Evolutionary conservation across 257 asterid species (phyloP).

Genomic region (Fraxinus americana): DNA sequence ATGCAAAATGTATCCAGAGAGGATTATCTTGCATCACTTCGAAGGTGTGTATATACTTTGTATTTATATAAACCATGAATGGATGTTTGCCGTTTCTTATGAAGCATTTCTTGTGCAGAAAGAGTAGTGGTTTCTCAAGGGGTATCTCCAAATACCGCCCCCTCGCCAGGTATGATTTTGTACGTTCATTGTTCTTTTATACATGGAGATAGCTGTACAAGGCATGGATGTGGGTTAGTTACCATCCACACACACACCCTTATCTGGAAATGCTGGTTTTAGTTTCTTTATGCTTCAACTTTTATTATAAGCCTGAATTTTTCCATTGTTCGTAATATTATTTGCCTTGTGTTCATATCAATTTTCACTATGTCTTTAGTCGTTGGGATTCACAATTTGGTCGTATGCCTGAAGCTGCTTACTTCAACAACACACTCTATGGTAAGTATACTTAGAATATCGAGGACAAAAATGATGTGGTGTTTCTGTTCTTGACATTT

Average conservation of each 20-base stretch:
- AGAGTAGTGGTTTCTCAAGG: slow-evolving; percentile 97
- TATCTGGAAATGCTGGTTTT: slow-evolving; percentile 24
- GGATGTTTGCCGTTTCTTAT: slow-evolving; percentile 28
- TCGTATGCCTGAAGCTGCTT: slow-evolving; percentile 62
- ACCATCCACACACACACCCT: slow-evolving; percentile 8
- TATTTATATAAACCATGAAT: slow-evolving; percentile 1
- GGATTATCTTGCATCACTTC: slow-evolving; percentile 95
- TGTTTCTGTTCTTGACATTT: slow-evolving; percentile 4
- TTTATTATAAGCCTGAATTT: slow-evolving; percentile 8
- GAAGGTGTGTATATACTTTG: slow-evolving; percentile 54
- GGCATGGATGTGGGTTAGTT: slow-evolving; percentile 11
- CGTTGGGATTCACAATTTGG: slow-evolving; percentile 90
- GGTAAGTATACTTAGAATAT: slow-evolving; percentile 48
- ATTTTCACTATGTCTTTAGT: slow-evolving; percentile 39
- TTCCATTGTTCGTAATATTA: slow-evolving; percentile 17
- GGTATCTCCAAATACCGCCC: slow-evolving; percentile 94
- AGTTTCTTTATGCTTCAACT: slow-evolving; percentile 7
- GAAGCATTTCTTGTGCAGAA: slow-evolving; percentile 59
- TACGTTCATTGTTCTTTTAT: slow-evolving; percentile 14
- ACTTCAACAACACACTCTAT: slow-evolving; percentile 55
- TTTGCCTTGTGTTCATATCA: background rate
- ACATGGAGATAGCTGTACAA: background rate
- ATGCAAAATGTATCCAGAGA: slow-evolving; percentile 95
- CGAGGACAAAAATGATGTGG: background rate
- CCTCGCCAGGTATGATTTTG: slow-evolving; percentile 71